These are phyloP conservation scores for Liquidambar formosana DNA, from an alignment of 164 flowering plant genomes.

Conservation along the genomic window DNA sequence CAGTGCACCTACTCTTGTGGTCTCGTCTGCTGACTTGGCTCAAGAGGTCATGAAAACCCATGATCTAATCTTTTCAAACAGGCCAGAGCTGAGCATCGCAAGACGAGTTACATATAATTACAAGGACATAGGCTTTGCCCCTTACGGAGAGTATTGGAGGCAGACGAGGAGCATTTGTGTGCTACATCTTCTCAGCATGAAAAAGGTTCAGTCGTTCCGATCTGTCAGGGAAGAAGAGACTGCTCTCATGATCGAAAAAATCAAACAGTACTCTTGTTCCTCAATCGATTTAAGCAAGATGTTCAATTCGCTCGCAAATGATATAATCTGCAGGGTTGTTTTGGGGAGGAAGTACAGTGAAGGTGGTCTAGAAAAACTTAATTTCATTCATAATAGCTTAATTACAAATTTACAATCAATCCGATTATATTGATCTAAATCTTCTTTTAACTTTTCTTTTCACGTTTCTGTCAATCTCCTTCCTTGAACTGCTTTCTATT, in stretches of 20 bases:
- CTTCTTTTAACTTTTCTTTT: too few relatives aligned
- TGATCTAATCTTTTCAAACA: slow-evolving; percentile 5
- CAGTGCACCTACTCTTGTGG: not conserved
- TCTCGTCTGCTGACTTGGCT: slow-evolving; percentile 7
- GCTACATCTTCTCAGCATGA: slow-evolving; percentile 1
- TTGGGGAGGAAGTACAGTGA: slow-evolving; percentile 23
- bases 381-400: too few relatives aligned
- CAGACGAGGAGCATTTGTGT: slow-evolving; percentile 8
- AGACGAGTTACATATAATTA: too few relatives aligned
- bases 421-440: too few relatives aligned
- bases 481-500: too few relatives aligned
- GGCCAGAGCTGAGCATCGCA: not conserved
- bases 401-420: too few relatives aligned
- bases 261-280: not conserved
- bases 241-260: not conserved
- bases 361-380: too few relatives aligned
- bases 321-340: slow-evolving; percentile 3
- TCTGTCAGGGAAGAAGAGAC: slow-evolving; percentile 6
- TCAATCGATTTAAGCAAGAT: slow-evolving; percentile 5
- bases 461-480: too few relatives aligned
- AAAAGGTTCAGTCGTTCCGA: slow-evolving; percentile 5
- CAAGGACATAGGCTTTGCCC: slow-evolving; percentile 2
- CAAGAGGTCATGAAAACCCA: slow-evolving; percentile 13
- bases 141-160: slow-evolving; percentile 13
- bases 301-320: not conserved